phyloP scores from a whole-genome alignment of 2,329 filamentous ascomycete genomes.

The Sclerotinia glacialis region DNA sequence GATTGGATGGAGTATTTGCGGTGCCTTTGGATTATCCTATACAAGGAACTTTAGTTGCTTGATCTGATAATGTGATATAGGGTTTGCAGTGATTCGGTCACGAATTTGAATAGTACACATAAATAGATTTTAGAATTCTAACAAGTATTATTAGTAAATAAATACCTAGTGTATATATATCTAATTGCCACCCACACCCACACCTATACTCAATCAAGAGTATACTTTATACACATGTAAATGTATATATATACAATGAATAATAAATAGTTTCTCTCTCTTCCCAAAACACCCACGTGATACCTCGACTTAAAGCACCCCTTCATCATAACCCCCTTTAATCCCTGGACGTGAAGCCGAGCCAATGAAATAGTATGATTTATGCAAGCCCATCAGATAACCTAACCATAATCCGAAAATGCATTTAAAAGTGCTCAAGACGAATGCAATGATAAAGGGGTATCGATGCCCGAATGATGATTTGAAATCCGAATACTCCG shows the following conservation, averaged over 20 bases:
- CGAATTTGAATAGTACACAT: too few species aligned
- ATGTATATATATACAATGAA: neutral
- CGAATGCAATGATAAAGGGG: neutral
- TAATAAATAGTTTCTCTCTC: neutral
- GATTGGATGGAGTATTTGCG: too few species aligned
- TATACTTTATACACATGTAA: neutral
- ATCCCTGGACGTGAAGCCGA: neutral
- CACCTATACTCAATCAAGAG: too few species aligned
- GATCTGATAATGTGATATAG: too few species aligned
- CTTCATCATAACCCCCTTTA: neutral
- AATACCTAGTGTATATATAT: too few species aligned
- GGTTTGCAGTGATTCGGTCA: too few species aligned
- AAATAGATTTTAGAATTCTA: too few species aligned
- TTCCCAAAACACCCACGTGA: neutral
- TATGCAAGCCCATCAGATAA: neutral
- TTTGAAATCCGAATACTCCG: conserved; percentile 7
- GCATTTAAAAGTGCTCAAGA: neutral
- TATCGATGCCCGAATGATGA: conserved; percentile 5
- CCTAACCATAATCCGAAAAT: neutral
- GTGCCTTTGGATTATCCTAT: too few species aligned
- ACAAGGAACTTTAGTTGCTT: too few species aligned
- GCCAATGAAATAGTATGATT: neutral
- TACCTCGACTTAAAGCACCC: neutral
- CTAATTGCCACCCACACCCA: too few species aligned
- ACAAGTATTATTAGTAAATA: too few species aligned